These are phyloP conservation scores for Leishmania guyanensis DNA, from an alignment of 208 protist species.

Conservation along the genomic window DNA sequence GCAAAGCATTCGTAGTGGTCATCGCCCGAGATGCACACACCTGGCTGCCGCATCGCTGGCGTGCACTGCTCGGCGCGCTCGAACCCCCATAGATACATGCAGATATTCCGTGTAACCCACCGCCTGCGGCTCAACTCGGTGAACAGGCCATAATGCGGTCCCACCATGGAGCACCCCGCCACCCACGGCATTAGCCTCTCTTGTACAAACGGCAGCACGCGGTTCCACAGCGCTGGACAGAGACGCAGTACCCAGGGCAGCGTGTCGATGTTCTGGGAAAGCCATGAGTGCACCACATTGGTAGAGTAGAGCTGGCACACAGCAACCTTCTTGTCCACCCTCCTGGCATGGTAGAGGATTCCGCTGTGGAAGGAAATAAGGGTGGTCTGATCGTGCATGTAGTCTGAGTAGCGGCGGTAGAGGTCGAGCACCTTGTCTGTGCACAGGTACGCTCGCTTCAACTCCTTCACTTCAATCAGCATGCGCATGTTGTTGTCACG, in stretches of 20 bases:
- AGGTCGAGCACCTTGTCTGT: constrained; percentile 80
- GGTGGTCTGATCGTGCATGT: constrained; percentile 89
- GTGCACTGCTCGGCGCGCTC: constrained; percentile 48
- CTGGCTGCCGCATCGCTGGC: constrained; percentile 67
- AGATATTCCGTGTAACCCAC: constrained; percentile 75
- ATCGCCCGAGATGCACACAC: constrained; percentile 74
- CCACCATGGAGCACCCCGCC: constrained; percentile 77
- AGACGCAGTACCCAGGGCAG: constrained; percentile 48
- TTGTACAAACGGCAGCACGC: constrained; percentile 50
- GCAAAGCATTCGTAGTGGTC: constrained; percentile 73
- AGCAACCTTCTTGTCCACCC: constrained; percentile 67
- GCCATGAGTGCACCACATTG: constrained; percentile 40
- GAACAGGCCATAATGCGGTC: constrained; percentile 66
- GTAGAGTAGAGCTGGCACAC: constrained; percentile 76
- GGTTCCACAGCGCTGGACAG: constrained; percentile 57
- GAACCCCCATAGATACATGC: constrained; percentile 85
- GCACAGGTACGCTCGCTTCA: constrained; percentile 51
- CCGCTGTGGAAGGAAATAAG: constrained; percentile 82
- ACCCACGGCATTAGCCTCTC: constrained; percentile 73
- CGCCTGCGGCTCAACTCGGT: constrained; percentile 54
- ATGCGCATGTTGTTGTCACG: constrained; percentile 74
- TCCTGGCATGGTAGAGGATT: constrained; percentile 74
- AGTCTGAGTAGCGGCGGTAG: constrained; percentile 81
- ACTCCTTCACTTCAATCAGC: constrained; percentile 91
- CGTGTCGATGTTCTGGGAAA: constrained; percentile 19